Evolutionary conservation across 805 yeast genomes (phyloP).

Genomic region (Candida taoyuanica): DNA sequence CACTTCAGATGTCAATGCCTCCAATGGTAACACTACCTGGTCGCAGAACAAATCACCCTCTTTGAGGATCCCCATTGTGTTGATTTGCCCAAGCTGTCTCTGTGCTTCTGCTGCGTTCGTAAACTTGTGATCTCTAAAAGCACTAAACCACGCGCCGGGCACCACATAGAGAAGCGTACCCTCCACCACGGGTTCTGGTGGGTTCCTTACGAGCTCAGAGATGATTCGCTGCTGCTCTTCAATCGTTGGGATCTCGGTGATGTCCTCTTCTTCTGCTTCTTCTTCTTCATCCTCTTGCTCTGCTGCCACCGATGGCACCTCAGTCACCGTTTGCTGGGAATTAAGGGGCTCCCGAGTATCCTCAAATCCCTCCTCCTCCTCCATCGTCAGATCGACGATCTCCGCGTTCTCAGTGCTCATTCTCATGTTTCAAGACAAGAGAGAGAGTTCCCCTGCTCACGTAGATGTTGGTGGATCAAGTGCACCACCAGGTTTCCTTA

Average conservation of each 20-base stretch:
- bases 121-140: constrained; percentile 9
- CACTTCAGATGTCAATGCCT: constrained; percentile 39
- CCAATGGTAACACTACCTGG: constrained; percentile 25
- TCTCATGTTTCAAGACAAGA: too few relatives aligned
- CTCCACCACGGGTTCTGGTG: constrained; percentile 6
- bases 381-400: neutral
- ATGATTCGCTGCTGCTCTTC: constrained; percentile 18
- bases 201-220: constrained; percentile 5
- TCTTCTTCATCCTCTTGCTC: too few relatives aligned
- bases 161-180: constrained; percentile 18
- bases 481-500: too few relatives aligned
- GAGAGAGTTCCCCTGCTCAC: too few relatives aligned
- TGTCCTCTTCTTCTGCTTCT: constrained; percentile 1
- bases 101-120: constrained; percentile 9
- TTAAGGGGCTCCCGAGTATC: too few relatives aligned
- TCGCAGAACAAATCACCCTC: constrained; percentile 40
- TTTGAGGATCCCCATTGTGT: constrained; percentile 41
- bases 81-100: constrained; percentile 32
- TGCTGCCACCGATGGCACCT: too few relatives aligned
- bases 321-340: too few relatives aligned
- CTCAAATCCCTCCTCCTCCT: too few relatives aligned
- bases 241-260: constrained; percentile 2
- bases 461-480: too few relatives aligned
- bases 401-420: neutral
- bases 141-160: constrained; percentile 15